Evolutionary conservation across 2,329 filamentous ascomycete genomes (phyloP), one percentile per base, ranked within the genome.

Genomic region (Botrytis pseudocinerea): DNA sequence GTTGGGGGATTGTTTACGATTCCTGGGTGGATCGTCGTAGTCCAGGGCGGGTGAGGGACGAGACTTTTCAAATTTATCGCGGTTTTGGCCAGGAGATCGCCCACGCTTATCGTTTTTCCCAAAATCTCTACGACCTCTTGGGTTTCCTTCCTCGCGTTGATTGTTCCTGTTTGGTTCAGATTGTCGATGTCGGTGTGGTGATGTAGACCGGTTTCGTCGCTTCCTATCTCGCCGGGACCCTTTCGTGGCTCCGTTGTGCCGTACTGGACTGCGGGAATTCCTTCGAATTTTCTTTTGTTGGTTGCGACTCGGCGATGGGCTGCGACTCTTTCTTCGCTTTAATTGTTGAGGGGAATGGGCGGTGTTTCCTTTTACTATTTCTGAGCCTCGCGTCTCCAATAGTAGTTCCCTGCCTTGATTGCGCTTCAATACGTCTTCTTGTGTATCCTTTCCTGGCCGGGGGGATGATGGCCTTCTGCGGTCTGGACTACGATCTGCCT

Each of bases 281-380:
- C 79, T 75, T 63, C 77, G 79, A 32, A 78, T 79, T 70, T 79
- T 80, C 73, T 81, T 81, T 66, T 78, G 79, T 74, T 81, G 79
- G 65, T 76, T 79, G 68, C 80, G 79, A 69, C 74, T 64, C 48
- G 77, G 78, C 32, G 80, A 81, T 59, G 79, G 78, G 62, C 80
- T 81, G 70, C 80, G 78, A 74, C 75, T 80, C 75, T 80, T 81
- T 57, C 80, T 78, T 68, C 80, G 79, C 76, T 81, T 81, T 51
- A 70, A 75, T 71, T 78, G 78, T 72, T 79, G 79, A 74, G 79
- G 79, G 32, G 79, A 81, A 42, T 78, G 78, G 61, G 78, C 75
- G 18, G 74, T 75, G 48, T 69, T 78, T 72, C 78, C 77, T 76
- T 77, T 81, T 73, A 75, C 74, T 74, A 76, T 80, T 64, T 79